A percentile compares a stretch with the other conserved stretches of the same genome.
Conservation (phyloP, 2,329 filamentous ascomycete species). For the Verticillium longisporum region DNA sequence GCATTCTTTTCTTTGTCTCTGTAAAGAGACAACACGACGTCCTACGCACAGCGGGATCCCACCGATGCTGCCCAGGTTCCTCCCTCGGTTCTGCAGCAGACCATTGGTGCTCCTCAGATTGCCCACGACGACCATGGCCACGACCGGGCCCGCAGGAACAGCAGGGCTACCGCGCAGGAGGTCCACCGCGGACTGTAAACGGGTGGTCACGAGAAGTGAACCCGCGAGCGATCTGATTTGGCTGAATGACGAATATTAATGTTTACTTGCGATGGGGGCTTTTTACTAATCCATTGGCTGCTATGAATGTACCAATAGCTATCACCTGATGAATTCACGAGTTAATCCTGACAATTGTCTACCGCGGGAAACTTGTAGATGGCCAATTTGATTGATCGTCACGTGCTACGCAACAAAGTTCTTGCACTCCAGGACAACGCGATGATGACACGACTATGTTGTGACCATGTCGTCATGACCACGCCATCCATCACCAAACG, state of each 20-base stretch:
- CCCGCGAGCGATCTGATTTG: not conserved
- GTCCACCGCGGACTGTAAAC: constrained; percentile 36
- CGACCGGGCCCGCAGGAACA: constrained; percentile 38
- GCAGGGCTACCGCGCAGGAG: constrained; percentile 39
- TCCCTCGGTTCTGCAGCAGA: constrained; percentile 42
- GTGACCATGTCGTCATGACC: not conserved
- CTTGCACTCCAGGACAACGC: too few relatives aligned
- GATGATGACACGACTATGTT: too few relatives aligned
- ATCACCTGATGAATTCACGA: not conserved
- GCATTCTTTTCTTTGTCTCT: not conserved
- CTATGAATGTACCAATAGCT: constrained; percentile 2
- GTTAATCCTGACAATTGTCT: not conserved
- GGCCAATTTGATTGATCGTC: too few relatives aligned
- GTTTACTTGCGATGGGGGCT: not conserved
- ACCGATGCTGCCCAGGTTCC: constrained; percentile 51
- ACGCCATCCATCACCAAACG: not conserved
- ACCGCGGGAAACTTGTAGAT: too few relatives aligned
- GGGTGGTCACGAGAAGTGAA: constrained; percentile 4
- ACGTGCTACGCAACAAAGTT: too few relatives aligned
- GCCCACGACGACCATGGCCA: constrained; percentile 36
- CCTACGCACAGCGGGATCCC: constrained; percentile 31
- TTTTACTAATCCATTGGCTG: not conserved
- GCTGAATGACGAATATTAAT: not conserved
- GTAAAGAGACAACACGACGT: constrained; percentile 6
- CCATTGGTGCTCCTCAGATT: constrained; percentile 37